These are phyloP conservation scores for Juglanconis juglandina DNA, from an alignment of 2,329 filamentous ascomycete genomes.

Conservation along the genomic window DNA sequence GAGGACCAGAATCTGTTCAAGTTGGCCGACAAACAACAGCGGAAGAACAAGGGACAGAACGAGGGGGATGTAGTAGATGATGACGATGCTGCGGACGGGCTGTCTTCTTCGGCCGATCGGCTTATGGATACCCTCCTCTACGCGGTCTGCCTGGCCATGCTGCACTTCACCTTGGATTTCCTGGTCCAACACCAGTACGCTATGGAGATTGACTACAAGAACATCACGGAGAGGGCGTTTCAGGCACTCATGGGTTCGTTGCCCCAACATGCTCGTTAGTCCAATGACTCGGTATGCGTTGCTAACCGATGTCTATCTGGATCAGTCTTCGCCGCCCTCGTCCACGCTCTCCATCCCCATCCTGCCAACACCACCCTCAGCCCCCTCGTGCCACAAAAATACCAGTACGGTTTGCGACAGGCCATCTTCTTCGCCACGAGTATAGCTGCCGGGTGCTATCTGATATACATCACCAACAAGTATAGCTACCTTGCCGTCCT, in stretches of 20 bases:
- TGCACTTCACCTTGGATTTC: constrained; percentile 76
- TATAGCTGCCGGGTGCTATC: constrained; percentile 66
- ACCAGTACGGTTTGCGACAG: constrained; percentile 51
- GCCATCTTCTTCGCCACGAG: constrained; percentile 62
- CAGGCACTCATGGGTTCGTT: constrained; percentile 51
- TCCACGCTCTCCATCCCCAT: constrained; percentile 57
- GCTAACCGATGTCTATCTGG: constrained; percentile 15
- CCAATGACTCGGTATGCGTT: constrained; percentile 3
- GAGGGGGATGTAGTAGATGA: constrained; percentile 23
- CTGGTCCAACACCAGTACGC: constrained; percentile 77
- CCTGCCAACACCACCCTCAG: constrained; percentile 45
- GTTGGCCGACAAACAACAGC: constrained; percentile 41
- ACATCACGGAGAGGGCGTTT: constrained; percentile 49
- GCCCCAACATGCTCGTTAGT: background rate
- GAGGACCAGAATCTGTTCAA: constrained; percentile 59
- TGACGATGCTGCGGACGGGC: constrained; percentile 28
- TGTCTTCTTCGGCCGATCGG: constrained; percentile 47
- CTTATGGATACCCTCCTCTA: constrained; percentile 56
- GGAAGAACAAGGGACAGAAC: constrained; percentile 28
- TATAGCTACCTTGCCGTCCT: constrained; percentile 82
- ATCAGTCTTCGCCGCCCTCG: constrained; percentile 52
- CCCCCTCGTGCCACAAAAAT: constrained; percentile 44
- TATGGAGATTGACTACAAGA: constrained; percentile 58
- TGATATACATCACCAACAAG: constrained; percentile 77
- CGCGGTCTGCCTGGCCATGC: constrained; percentile 61